Base-by-base conservation (phyloP, 108 stramenopile genomes). In the Seminavis robusta region DNA sequence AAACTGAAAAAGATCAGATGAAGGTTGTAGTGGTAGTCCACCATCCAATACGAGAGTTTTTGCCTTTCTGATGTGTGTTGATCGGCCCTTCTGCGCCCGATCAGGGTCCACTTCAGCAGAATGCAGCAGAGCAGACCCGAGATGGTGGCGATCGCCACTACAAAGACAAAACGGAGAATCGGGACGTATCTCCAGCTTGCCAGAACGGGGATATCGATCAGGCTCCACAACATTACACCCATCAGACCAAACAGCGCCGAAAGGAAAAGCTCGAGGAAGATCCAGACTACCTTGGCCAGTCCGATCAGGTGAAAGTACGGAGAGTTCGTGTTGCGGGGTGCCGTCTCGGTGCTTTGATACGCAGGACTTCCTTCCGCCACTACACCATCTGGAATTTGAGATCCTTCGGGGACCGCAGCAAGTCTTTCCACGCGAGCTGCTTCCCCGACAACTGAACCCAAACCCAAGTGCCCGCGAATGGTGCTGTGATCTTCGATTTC, bases 401-500 rank as follows among this genome's bases (percentile, higher is more conserved):
- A 32, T 20, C 52, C 52, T 24, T 54, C 52, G 16, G 41, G 34
- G n/a, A n/a, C n/a, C n/a, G n/a, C n/a, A n/a, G n/a, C n/a, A n/a
- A n/a, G n/a, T n/a, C n/a, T n/a, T n/a, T 4, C 36, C 20, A 13
- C 36, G 33, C 4, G 52, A 43, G 34, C 36, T 16, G 40, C 19
- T 33, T 4, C 37, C 34, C 38, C 52, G 13, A 54, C 13, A 33
- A 17, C 4, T 4, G 34, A 16, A 38, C 52, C 52, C 16, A 25
- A 4, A 6, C 19, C 2, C 6, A 43, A 8, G 5, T 3, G 2
- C 17, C 37, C 52, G 17, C 24, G 36, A 4, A 54, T 42, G 16
- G 17, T 6, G 6, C 34, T 17, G 24, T 33, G 4, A 5, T 9
- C 13, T 17, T 33, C 52, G 13, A 54, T 38, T 19, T 4, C 16